Percentiles rank a stretch among this genome's conserved stretches.
Conservation (phyloP, 1,139 yeast genomes). For the Zygotorulaspora mrakii region DNA sequence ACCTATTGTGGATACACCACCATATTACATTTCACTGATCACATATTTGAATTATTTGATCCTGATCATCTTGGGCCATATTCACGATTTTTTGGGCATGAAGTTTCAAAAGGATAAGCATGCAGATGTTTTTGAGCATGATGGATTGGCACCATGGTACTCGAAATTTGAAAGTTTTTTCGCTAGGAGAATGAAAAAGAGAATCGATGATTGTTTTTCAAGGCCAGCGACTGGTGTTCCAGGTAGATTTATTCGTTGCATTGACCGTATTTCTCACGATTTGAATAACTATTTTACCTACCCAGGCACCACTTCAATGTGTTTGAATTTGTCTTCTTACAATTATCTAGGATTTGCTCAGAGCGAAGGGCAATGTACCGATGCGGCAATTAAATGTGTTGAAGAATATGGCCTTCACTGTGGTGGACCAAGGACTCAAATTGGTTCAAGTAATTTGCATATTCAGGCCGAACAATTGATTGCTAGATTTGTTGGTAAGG, state of each 20-base stretch:
- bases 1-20: conserved; percentile 79
- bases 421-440: conserved; percentile 69
- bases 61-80: conserved; percentile 81
- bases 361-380: conserved; percentile 88
- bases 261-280: conserved; percentile 67
- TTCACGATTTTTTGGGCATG: conserved; percentile 83
- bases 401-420: conserved; percentile 69
- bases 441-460: conserved; percentile 80
- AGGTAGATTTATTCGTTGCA: conserved; percentile 80
- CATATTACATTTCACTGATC: conserved; percentile 69
- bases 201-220: conserved; percentile 92
- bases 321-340: conserved; percentile 84
- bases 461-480: conserved; percentile 66
- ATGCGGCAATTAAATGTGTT: conserved; percentile 61
- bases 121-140: conserved; percentile 63
- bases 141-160: conserved; percentile 96
- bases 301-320: conserved; percentile 70
- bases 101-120: conserved; percentile 62
- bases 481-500: conserved; percentile 88
- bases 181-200: conserved; percentile 82
- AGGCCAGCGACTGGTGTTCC: conserved; percentile 97
- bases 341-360: conserved; percentile 97
- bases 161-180: conserved; percentile 92
- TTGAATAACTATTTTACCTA: conserved; percentile 57
- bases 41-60: conserved; percentile 83